Percentiles rank a stretch among this genome's conserved stretches.
These are phyloP conservation scores for Lentinula guzmanii DNA, from an alignment of 768 basidiomycete genomes.

Conservation along the genomic window DNA sequence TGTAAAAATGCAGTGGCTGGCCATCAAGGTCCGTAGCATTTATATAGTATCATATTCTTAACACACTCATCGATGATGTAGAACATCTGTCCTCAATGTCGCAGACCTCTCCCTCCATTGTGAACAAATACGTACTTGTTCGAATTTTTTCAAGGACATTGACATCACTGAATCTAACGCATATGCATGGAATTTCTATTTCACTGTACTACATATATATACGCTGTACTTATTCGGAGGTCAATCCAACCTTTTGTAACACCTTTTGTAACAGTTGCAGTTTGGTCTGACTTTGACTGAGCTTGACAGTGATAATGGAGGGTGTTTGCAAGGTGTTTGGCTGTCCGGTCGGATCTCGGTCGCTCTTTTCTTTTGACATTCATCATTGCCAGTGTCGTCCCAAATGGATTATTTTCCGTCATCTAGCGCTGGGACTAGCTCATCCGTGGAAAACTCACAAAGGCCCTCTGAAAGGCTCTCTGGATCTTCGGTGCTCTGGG, in stretches of 20 bases:
- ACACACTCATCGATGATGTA: slow-evolving; percentile 19
- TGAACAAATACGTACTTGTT: slow-evolving; percentile 22
- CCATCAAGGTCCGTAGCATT: slow-evolving; percentile 56
- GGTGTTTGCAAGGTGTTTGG: too few species aligned
- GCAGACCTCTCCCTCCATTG: slow-evolving; percentile 75
- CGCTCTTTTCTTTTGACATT: not conserved
- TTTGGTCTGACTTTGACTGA: too few species aligned
- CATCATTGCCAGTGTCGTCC: not conserved
- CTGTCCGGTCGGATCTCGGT: too few species aligned
- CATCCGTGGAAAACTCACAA: not conserved
- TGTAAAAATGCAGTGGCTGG: slow-evolving; percentile 49
- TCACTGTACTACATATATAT: too few species aligned
- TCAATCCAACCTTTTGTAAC: too few species aligned
- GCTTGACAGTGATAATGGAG: too few species aligned
- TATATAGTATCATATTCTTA: not conserved
- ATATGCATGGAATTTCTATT: not conserved
- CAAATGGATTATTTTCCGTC: not conserved
- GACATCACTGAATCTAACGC: not conserved
- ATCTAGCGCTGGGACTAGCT: not conserved
- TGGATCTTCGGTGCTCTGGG: slow-evolving; percentile 32
- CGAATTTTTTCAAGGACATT: too few species aligned
- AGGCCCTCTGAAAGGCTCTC: not conserved
- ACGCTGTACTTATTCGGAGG: too few species aligned
- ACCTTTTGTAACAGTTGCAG: too few species aligned
- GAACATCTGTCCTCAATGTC: slow-evolving; percentile 93